Evolutionary conservation across 257 asterid genomes (phyloP), one percentile per base, ranked within the genome.

Genomic region (Nicotiana sylvestris): DNA sequence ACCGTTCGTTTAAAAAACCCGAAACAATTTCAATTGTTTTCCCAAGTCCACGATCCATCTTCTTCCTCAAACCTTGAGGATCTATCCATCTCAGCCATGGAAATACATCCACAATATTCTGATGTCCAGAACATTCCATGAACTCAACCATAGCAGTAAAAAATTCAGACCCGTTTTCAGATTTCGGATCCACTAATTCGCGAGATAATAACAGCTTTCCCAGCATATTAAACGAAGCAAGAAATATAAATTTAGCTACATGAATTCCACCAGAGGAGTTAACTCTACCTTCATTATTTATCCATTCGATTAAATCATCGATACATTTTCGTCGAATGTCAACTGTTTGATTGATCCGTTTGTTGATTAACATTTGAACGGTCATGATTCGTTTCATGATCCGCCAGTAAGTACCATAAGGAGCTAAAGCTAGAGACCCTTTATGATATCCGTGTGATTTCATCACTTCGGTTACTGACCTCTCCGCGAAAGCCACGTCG

Each of bases 21-120:
- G 94, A 83, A 12, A 82, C 90, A 64, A 90, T 81, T 21, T 77
- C 78, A n/a, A 87, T 27, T 1, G 92, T 89, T 2, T 84, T 85
- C 3, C 89, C 89, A 65, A 82, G 72, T 5, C 86, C 91, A 9
- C 91, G 83, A 15, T 83, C 84, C 8, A 86, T 87, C 4, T 83
- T 86, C 62, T 85, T 87, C 86, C 83, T 89, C 69, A 90, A 35
- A 2, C 92, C 91, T 82, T 92, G 93, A 66, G 81, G 82, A 86
- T 90, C 94, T 18, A 90, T 3, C 90, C 87, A 64, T 13, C 82
- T 80, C 55, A 88, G 30, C 85, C 90, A 86, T 0, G 94, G 90
- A 33, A 90, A 92, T 82, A 90, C 21, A 70, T 92, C 96, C 1
- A 89, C 86, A 16, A 92, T 74, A 61, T 92, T 90, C 5, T 91